Base-by-base conservation (phyloP, 202 grass and related monocot genomes). In the Setaria viridis region DNA sequence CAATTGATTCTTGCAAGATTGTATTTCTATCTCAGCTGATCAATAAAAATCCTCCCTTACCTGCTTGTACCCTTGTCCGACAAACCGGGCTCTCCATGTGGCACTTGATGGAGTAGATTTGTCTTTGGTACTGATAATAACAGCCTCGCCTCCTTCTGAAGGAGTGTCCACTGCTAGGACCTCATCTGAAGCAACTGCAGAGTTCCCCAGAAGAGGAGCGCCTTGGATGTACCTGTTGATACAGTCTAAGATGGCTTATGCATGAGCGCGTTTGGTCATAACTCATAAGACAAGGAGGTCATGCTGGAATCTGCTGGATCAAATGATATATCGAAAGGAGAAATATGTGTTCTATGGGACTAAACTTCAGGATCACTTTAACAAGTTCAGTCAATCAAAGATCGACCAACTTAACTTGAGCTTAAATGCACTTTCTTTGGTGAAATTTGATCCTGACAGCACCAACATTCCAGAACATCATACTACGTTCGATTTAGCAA, bases 41-140 rank as follows among this genome's bases (percentile, higher is more conserved):
- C 29, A 21, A 29, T 77, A 25, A 17, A 16, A 57, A 32, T 41
- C 7, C 51, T 25, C 33, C 33, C 48, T 30, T 87, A 99, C 96
- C 96, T 99, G 96, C 71, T 99, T 99, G 88, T 99, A 99, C 16
- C 93, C 82, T 91, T 99, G 96, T 62, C 93, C 93, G 0, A 91
- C 47, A 4, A 99, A 99, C 5, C 96, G 93, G 45, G 93, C 89
- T 69, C 77, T 85, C 1, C 92, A 76, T 3, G 86, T 86, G 14
- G 82, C 68, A 10, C 35, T 4, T 54, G 89, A 62, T 1, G 64
- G 35, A 60, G 56, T 47, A 33, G 79, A 21, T 49, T 85, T 83
- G 7, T 77, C 72, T 3, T 69, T 80, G 42, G 47, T 62, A 51
- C 73, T 45, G 47, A 68, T 21, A 58, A 77, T 72, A 76, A 86